Evolutionary conservation across 768 basidiomycete genomes (phyloP), one percentile per base, ranked within the genome.

Genomic region (Lactarius sanguifluus): DNA sequence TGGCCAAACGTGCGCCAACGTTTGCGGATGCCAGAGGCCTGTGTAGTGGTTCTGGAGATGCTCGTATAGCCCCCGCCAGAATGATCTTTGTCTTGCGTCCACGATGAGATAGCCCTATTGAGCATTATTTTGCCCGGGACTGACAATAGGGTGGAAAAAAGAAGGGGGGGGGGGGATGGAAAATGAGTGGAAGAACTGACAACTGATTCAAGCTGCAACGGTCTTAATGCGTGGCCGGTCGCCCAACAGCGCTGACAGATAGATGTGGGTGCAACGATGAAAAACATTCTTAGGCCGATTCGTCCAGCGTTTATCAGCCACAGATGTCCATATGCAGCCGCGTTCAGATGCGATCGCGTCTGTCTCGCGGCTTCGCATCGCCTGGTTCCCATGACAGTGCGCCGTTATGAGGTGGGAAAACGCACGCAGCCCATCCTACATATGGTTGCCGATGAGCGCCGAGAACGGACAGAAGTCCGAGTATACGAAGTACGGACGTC

Each of bases 331-430:
- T 2, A 15, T 32, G 16, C 28, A 55, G 54, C 15, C 28, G 13
- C 54, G 13, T 55, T 30, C 28, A 28, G 32, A 20, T 56, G 54
- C 18, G 20, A 2, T 41, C 40, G 40, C 13, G 38, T 59, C 36
- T 36, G 32, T 7, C 30, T 32, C 30, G 30, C 30, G 30, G 30
- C 30, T 20, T 16, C 34, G n/a, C 15, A 23, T 20, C n/a, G 40
- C 12, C n/a, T 59, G 34, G 64, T 65, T 61, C 23, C 64, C 55
- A 65, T 65, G 64, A 41, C 41, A 60, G 52, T 54, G 30, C 5
- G 1, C 25, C 47, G 16, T 23, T 5, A 32, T 1, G 28, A 30
- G 38, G 4, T 8, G n/a, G 57, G 13, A 10, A 16, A 12, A 9
- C 15, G 28, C n/a, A 30, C 2, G 6, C 5, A 45, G 3, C 20